phyloP scores from a whole-genome alignment of 176 grass and related monocot genomes.

The Panicum miliaceum region DNA sequence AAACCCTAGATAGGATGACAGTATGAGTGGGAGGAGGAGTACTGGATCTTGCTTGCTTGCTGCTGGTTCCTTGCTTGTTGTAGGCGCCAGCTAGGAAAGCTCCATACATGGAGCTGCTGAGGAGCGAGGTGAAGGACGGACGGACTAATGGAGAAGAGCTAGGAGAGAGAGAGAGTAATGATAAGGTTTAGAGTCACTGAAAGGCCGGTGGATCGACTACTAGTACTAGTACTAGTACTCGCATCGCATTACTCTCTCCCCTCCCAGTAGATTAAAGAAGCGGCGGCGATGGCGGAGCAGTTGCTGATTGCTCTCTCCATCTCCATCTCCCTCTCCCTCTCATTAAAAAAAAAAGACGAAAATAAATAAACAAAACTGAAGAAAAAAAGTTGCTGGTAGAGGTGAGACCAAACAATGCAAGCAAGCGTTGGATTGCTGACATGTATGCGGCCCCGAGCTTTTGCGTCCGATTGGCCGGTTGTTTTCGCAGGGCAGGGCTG shows the following conservation, averaged over 20 bases:
- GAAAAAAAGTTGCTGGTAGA: slow-evolving; percentile 3
- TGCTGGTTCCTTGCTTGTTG: background rate
- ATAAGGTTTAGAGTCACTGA: slow-evolving; percentile 37
- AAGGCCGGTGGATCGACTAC: slow-evolving; percentile 11
- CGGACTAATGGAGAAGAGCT: slow-evolving; percentile 1
- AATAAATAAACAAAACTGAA: background rate
- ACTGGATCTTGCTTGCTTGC: slow-evolving; percentile 7
- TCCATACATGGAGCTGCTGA: slow-evolving; percentile 22
- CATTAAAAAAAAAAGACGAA: no score
- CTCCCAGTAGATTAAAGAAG: background rate
- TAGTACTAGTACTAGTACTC: no score
- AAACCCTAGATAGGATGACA: slow-evolving; percentile 42
- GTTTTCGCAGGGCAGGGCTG: slow-evolving; percentile 25
- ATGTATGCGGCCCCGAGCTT: slow-evolving; percentile 19
- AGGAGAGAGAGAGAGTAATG: slow-evolving; percentile 9
- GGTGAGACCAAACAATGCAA: slow-evolving; percentile 10
- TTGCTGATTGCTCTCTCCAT: slow-evolving; percentile 36
- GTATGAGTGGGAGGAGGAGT: background rate
- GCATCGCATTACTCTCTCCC: no score
- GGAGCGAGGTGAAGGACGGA: background rate
- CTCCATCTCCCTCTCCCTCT: background rate
- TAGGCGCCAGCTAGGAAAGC: background rate
- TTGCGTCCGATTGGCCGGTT: slow-evolving; percentile 33
- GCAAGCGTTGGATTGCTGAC: slow-evolving; percentile 9
- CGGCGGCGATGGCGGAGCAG: background rate